Conservation (phyloP, 116 monocot genomes). For the Papilionanthe hybrid region DNA sequence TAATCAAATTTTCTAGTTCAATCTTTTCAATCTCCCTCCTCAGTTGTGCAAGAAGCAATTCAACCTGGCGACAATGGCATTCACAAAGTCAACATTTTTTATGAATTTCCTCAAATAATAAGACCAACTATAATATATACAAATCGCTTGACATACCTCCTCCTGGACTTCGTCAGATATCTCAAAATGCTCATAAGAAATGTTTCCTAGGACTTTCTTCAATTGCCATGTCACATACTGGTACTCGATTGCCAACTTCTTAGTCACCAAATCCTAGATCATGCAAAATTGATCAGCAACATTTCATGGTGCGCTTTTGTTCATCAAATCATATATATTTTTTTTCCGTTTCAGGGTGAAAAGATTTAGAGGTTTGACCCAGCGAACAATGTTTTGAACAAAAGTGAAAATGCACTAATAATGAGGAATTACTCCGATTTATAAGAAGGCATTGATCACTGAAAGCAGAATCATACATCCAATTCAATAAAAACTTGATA, state of each 20-base stretch:
- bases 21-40: constrained; percentile 54
- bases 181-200: constrained; percentile 56
- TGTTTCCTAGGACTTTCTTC: constrained; percentile 56
- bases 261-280: constrained; percentile 32
- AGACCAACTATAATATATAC: background rate
- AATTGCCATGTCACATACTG: constrained; percentile 84
- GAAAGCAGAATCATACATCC: background rate
- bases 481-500: background rate
- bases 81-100: background rate
- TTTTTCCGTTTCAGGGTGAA: background rate
- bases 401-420: background rate
- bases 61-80: constrained; percentile 39
- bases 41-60: constrained; percentile 65
- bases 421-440: background rate
- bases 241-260: constrained; percentile 44
- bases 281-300: constrained; percentile 14
- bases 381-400: too few relatives aligned
- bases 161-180: constrained; percentile 91
- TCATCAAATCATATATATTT: background rate
- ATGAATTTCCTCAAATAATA: background rate
- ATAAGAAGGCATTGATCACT: background rate
- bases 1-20: constrained; percentile 29
- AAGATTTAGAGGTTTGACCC: background rate
- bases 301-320: background rate
- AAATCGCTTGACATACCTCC: constrained; percentile 36